A percentile compares a stretch with the other conserved stretches of the same genome.
These are phyloP conservation scores for Syzygium syzygioides DNA, from an alignment of 441 rosid genomes.

Conservation along the genomic window DNA sequence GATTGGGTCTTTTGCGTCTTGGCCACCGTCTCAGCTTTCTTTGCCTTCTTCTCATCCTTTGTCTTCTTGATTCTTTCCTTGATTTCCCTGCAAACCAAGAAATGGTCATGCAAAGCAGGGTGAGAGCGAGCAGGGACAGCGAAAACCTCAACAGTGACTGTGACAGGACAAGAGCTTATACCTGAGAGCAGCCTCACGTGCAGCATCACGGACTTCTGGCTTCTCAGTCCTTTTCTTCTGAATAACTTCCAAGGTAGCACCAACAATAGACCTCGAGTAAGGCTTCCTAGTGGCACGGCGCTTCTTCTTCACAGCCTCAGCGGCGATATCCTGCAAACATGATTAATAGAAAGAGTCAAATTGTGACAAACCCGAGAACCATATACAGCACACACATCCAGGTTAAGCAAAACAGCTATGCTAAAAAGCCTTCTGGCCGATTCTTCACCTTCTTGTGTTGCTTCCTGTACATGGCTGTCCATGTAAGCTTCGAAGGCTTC, in stretches of 20 bases:
- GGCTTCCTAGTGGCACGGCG: neutral
- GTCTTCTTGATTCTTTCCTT: slow-evolving; percentile 6
- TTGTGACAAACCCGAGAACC: neutral
- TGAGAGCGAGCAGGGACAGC: neutral
- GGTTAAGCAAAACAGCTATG: neutral
- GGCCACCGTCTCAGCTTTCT: neutral
- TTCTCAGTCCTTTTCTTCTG: slow-evolving; percentile 3
- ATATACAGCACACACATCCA: neutral
- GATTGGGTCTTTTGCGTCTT: neutral
- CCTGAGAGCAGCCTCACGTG: slow-evolving; percentile 6
- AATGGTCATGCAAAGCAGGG: neutral
- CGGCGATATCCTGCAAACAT: neutral
- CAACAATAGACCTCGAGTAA: slow-evolving; percentile 1
- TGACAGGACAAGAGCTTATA: neutral
- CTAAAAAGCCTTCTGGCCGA: neutral
- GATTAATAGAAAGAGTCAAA: neutral
- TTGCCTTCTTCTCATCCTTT: slow-evolving; percentile 4
- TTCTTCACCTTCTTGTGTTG: slow-evolving; percentile 1
- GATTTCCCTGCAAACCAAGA: neutral
- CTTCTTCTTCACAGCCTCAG: slow-evolving; percentile 1
- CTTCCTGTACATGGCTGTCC: slow-evolving; percentile 7
- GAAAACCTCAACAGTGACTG: neutral
- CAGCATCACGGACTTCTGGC: slow-evolving; percentile 4
- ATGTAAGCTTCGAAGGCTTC: slow-evolving; percentile 2
- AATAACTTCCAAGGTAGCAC: slow-evolving; percentile 4